Evolutionary conservation across 192 early-diverging fungal genomes (phyloP).

Genomic region (Backusella circina): DNA sequence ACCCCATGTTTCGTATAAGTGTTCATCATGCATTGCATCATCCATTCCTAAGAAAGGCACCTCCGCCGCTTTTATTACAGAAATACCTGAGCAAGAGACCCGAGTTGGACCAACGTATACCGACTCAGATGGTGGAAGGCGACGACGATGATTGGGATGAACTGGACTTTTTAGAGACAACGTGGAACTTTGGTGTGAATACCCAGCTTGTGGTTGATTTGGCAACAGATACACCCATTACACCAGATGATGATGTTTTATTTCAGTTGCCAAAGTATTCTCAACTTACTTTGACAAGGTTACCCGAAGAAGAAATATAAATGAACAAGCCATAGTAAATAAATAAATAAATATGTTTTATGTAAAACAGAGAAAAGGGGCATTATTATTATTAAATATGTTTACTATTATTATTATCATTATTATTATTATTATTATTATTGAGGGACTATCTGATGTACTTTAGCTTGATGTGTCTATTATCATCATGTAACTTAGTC

Average conservation of each 20-base stretch:
- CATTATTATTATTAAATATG: not conserved
- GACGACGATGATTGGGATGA: not conserved
- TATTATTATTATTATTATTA: not conserved
- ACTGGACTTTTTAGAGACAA: not conserved
- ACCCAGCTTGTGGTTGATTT: not conserved
- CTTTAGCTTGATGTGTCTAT: slow-evolving; percentile 19
- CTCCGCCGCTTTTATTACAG: not conserved
- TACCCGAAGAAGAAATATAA: not conserved
- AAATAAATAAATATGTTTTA: not conserved
- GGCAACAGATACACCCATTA: slow-evolving; percentile 13
- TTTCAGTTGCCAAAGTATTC: not conserved
- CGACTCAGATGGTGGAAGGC: not conserved
- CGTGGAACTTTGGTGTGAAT: slow-evolving; percentile 8
- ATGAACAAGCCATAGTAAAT: not conserved
- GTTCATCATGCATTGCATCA: slow-evolving; percentile 11
- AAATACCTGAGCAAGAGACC: slow-evolving; percentile 4
- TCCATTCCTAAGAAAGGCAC: slow-evolving; percentile 22
- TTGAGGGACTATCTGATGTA: slow-evolving; percentile 10
- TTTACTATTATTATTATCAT: not conserved
- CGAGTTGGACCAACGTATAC: slow-evolving; percentile 1
- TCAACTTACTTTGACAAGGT: not conserved
- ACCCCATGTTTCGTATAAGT: slow-evolving; percentile 1
- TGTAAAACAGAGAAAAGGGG: not conserved
- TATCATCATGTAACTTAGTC: not conserved
- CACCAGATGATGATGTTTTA: slow-evolving; percentile 8